These are phyloP conservation scores for Eucalyptus shirleyi DNA, from an alignment of 345 rosid species.

Conservation along the genomic window DNA sequence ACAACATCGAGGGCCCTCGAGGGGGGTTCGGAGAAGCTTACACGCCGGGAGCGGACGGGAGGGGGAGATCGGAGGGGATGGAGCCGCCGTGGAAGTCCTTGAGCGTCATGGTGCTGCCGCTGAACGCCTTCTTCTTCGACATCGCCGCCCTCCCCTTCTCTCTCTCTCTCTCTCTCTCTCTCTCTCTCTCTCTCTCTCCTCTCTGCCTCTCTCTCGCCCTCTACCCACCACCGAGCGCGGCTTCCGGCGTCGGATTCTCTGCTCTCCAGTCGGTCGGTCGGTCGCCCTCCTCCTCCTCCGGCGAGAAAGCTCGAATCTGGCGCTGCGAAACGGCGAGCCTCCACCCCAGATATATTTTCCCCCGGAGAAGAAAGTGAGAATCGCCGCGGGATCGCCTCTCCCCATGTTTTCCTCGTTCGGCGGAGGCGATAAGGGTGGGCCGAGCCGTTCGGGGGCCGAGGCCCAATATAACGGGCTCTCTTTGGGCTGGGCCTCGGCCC, in stretches of 20 bases:
- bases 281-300: not conserved
- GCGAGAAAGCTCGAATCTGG: not conserved
- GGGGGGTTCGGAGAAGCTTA: slow-evolving; percentile 8
- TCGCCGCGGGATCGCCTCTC: not conserved
- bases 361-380: not conserved
- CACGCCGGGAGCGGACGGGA: slow-evolving; percentile 96
- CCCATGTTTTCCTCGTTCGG: not conserved
- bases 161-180: not conserved
- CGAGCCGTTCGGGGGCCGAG: not conserved
- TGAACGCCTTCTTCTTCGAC: slow-evolving; percentile 79
- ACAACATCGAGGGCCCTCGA: not conserved
- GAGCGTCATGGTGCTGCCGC: slow-evolving; percentile 73
- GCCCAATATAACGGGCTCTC: not conserved
- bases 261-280: not conserved
- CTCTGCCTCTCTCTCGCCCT: not conserved
- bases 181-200: not conserved
- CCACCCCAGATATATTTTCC: not conserved
- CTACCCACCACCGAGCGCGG: not conserved
- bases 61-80: slow-evolving; percentile 72
- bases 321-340: not conserved
- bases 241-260: not conserved
- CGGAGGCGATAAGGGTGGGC: not conserved
- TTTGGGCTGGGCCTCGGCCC: not conserved
- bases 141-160: slow-evolving; percentile 3
- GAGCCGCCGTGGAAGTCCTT: slow-evolving; percentile 95